phyloP scores from a whole-genome alignment of 306 rosid species.

The Prunus campanulata region DNA sequence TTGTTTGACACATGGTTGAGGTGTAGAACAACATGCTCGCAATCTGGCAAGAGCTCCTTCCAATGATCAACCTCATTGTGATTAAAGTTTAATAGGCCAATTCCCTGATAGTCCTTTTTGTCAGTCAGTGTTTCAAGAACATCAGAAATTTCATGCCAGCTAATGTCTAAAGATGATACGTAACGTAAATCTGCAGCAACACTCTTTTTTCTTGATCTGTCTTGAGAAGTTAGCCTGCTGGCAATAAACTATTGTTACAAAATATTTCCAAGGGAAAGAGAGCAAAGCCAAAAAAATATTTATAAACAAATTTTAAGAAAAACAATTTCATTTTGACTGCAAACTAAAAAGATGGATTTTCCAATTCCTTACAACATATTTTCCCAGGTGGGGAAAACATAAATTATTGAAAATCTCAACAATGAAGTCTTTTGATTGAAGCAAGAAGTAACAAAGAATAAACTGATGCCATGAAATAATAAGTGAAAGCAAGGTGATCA shows the following conservation, averaged over 20 bases:
- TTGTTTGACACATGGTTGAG: conserved; percentile 56
- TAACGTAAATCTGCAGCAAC: conserved; percentile 57
- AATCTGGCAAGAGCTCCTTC: conserved; percentile 62
- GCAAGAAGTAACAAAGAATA: neutral
- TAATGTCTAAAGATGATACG: conserved; percentile 35
- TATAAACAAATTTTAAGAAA: too few species aligned
- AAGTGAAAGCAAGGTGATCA: conserved; percentile 4
- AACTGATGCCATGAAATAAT: neutral
- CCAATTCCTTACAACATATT: neutral
- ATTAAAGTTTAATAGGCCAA: conserved; percentile 77
- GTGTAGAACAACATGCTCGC: conserved; percentile 42
- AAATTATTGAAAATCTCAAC: neutral
- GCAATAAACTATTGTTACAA: neutral
- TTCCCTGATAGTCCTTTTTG: conserved; percentile 52
- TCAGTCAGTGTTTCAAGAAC: conserved; percentile 37
- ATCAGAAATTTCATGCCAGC: conserved; percentile 57
- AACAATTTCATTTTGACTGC: neutral
- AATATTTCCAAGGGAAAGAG: neutral
- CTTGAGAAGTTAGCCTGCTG: conserved; percentile 43
- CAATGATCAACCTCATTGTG: conserved; percentile 50
- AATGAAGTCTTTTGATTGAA: neutral
- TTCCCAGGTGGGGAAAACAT: neutral
- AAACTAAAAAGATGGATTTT: neutral
- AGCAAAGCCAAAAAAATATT: neutral
- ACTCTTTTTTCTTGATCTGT: conserved; percentile 32